Evolutionary conservation across 805 yeast genomes (phyloP), one percentile per base, ranked within the genome.

Genomic region (Wickerhamiella slavikovae): DNA sequence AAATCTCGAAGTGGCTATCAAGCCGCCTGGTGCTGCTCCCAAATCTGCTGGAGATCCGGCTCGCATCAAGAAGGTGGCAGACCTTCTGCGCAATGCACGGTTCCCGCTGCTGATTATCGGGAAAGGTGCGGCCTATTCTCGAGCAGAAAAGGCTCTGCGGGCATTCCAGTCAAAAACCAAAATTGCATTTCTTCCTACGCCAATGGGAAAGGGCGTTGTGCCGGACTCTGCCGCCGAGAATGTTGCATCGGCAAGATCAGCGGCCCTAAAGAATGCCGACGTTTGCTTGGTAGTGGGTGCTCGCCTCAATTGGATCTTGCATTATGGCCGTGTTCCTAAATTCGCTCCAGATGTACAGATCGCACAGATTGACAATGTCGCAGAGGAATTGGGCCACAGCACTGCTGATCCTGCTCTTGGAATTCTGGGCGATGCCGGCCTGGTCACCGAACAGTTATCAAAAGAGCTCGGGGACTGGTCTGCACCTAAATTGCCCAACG

Each of bases 181-280:
- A 7, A 29, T 72, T 1, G 66, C 74, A 1, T 73, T 73, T 38
- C 42, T 73, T 28, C 78, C 82, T 7, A 72, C 82, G 0, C 80
- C 83, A 3, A 73, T 73, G 83, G 83, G 76, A 1, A 73, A 73
- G 46, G 83, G 83, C 7, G 66, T 72, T 1, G 49, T 73, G 1
- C 53, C 65, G 3, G 83, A 73, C 42, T 38, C 47, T 3, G 46
- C 51, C 23, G 41, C 40, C 0, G 43, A 57, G 19, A 72, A 72
- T 38, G 58, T 68, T 10, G 63, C 75, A 0, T 67, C 77, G 2
- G 77, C 76, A 3, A 54, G 82, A 33, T 67, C 78, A 0, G 51
- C 55, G n/a, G 77, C 67, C 0, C 51, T 73, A 39, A 55, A 53
- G 35, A 38, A 48, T 5, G 67, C 79, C 0, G 79, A 72, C 41